Conservation (phyloP, 2,329 filamentous ascomycete genomes). For the Neofusicoccum ribis region DNA sequence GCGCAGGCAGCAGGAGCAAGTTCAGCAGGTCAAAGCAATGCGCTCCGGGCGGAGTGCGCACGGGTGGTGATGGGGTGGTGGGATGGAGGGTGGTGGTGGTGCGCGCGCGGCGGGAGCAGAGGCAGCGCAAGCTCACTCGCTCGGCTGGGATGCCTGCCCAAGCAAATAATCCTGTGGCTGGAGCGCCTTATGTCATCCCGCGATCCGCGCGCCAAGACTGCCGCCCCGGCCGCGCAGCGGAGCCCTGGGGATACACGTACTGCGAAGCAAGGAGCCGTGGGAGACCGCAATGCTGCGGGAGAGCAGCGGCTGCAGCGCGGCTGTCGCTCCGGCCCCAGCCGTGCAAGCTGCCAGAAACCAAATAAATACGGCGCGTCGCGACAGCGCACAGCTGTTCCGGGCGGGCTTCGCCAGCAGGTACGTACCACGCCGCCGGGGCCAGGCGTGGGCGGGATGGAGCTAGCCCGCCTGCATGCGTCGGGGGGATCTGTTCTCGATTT, state of each 20-base stretch:
- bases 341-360: background rate
- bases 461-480: constrained; percentile 13
- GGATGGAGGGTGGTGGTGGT: constrained; percentile 9
- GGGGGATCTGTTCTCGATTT: constrained; percentile 16
- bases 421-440: constrained; percentile 12
- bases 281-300: background rate
- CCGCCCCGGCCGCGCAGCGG: background rate
- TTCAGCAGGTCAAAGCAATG: background rate
- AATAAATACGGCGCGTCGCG: background rate
- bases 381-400: background rate
- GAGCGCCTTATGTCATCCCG: constrained; percentile 16
- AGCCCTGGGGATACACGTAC: background rate
- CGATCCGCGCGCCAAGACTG: constrained; percentile 15
- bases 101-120: constrained; percentile 1
- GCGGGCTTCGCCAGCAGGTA: background rate
- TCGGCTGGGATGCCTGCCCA: background rate
- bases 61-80: constrained; percentile 13
- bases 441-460: constrained; percentile 2
- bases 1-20: background rate
- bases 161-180: constrained; percentile 13
- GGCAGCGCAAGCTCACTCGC: background rate
- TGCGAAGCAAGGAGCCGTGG: background rate
- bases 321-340: background rate
- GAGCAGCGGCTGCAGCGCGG: background rate
- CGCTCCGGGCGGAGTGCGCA: background rate